A percentile compares a stretch with the other conserved stretches of the same genome.
These are phyloP conservation scores for Penicillium sp. DNA, from an alignment of 2,329 filamentous ascomycete genomes.

Conservation along the genomic window DNA sequence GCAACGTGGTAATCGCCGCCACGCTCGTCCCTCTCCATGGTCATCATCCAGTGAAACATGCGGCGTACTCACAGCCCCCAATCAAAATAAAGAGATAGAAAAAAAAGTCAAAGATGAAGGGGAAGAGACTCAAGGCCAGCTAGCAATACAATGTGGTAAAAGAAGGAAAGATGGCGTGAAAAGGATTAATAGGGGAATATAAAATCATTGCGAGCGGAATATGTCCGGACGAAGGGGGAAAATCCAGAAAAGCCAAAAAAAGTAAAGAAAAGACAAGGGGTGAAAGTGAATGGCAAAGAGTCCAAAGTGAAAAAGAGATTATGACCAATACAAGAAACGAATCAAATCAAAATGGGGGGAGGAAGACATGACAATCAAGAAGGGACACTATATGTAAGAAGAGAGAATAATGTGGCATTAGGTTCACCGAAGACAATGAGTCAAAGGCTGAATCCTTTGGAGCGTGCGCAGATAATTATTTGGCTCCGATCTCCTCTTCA, in stretches of 20 bases:
- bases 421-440: conserved; percentile 20
- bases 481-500: conserved; percentile 62
- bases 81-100: conserved; percentile 19
- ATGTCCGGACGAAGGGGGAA: conserved; percentile 26
- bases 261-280: conserved; percentile 18
- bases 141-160: conserved; percentile 43
- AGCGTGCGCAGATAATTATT: conserved; percentile 38
- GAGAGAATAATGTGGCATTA: conserved; percentile 22
- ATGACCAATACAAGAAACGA: conserved; percentile 38
- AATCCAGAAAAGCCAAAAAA: conserved; percentile 26
- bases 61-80: conserved; percentile 11
- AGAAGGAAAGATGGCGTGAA: conserved; percentile 28
- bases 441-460: conserved; percentile 19
- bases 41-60: conserved; percentile 10
- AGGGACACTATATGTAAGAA: conserved; percentile 23
- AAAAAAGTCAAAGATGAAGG: conserved; percentile 18
- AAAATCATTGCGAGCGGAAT: conserved; percentile 28
- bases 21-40: conserved; percentile 3
- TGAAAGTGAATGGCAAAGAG: conserved; percentile 24
- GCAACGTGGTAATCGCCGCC: not conserved
- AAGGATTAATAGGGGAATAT: conserved; percentile 32
- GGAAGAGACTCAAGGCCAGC: conserved; percentile 37
- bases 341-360: conserved; percentile 24
- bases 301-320: conserved; percentile 22
- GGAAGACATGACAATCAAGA: conserved; percentile 18